These are phyloP conservation scores for Pestalotiopsis sp. DNA, from an alignment of 2,329 filamentous ascomycete genomes.

Conservation along the genomic window DNA sequence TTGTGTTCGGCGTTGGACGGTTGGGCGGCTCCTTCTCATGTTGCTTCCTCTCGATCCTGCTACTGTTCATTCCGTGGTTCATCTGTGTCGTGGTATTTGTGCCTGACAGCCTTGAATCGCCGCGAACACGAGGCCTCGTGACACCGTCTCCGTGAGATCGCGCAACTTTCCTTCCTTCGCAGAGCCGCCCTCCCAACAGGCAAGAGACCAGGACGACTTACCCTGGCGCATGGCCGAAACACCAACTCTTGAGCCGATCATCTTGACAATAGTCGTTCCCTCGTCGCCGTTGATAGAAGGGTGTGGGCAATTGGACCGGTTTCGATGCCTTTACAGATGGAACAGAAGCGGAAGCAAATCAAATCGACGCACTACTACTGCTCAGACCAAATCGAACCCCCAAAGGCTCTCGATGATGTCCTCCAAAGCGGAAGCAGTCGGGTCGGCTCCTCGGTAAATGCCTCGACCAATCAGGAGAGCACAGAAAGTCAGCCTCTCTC, in stretches of 20 bases:
- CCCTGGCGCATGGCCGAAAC: constrained; percentile 62
- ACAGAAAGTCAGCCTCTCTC: constrained; percentile 12
- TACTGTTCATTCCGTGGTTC: neutral
- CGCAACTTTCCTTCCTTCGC: neutral
- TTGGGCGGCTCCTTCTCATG: neutral
- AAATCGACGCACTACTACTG: neutral
- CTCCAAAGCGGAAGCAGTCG: constrained; percentile 9
- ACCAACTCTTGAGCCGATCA: constrained; percentile 62
- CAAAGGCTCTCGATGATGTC: constrained; percentile 5
- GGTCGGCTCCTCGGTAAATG: constrained; percentile 14
- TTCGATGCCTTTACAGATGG: neutral
- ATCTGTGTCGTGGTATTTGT: neutral
- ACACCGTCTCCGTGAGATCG: neutral
- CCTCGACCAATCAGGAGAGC: constrained; percentile 7
- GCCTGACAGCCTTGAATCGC: neutral
- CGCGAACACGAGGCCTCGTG: neutral
- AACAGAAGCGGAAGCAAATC: neutral
- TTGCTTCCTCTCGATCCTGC: neutral
- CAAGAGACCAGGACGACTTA: constrained; percentile 33
- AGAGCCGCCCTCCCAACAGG: neutral
- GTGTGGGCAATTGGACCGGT: neutral
- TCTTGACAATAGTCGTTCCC: constrained; percentile 30
- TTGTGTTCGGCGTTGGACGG: neutral
- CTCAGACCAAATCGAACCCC: neutral
- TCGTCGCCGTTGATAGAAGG: neutral